phyloP scores from a whole-genome alignment of 176 grass and related monocot species.

The Lolium multiflorum region DNA sequence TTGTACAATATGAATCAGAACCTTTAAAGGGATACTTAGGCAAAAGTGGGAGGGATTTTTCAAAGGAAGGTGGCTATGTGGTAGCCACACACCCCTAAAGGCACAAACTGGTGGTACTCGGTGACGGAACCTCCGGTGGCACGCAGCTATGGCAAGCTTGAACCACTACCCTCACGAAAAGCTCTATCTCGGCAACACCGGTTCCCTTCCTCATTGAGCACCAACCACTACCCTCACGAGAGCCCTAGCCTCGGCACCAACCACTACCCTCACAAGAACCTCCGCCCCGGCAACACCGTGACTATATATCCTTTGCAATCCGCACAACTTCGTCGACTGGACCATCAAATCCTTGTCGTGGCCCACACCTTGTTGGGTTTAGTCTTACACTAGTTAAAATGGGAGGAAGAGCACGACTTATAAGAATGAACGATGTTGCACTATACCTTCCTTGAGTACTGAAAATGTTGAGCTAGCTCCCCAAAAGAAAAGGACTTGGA shows the following conservation, averaged over 20 bases:
- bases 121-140: neutral
- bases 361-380: slow-evolving; percentile 23
- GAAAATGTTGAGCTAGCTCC: too few species aligned
- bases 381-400: neutral
- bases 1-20: too few species aligned
- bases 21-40: too few species aligned
- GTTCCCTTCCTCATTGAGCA: too few species aligned
- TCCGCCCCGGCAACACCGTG: slow-evolving; percentile 45
- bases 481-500: too few species aligned
- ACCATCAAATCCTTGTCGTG: slow-evolving; percentile 43
- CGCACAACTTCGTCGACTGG: slow-evolving; percentile 68
- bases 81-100: neutral
- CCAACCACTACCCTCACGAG: too few species aligned
- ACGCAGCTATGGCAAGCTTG: neutral
- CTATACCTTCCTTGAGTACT: too few species aligned
- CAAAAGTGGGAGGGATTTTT: too few species aligned
- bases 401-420: neutral
- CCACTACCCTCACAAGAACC: too few species aligned
- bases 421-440: neutral
- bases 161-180: slow-evolving; percentile 57
- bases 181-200: neutral
- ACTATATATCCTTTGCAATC: slow-evolving; percentile 47
- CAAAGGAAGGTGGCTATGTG: too few species aligned
- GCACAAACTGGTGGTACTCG: neutral
- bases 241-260: neutral